Evolutionary conservation across 257 asterid genomes (phyloP).

Genomic region (Cordia subcordata): DNA sequence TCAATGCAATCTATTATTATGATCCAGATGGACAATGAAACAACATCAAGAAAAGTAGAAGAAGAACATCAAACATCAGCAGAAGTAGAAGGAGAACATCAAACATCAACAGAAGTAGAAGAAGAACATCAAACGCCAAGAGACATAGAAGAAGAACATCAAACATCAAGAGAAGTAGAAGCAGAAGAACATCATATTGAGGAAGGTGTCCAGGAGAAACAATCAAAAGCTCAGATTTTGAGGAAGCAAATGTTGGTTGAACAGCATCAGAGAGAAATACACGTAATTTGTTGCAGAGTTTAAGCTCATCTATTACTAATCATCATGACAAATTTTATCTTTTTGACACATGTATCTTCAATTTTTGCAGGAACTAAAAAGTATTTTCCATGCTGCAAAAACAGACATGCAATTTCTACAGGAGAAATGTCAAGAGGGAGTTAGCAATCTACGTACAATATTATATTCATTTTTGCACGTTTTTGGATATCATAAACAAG

Average conservation of each 20-base stretch:
- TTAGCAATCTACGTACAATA: constrained; percentile 52
- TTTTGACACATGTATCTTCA: constrained; percentile 12
- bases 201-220: constrained; percentile 17
- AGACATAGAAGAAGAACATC: constrained; percentile 16
- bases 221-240: constrained; percentile 13
- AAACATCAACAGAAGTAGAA: constrained; percentile 12
- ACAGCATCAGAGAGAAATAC: constrained; percentile 54
- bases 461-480: constrained; percentile 4
- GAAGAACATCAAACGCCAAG: constrained; percentile 16
- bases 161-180: constrained; percentile 12
- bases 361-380: constrained; percentile 45
- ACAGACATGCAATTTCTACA: constrained; percentile 53
- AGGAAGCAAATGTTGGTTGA: constrained; percentile 34
- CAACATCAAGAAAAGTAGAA: constrained; percentile 11
- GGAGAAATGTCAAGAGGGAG: constrained; percentile 63
- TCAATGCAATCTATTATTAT: constrained; percentile 12
- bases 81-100: constrained; percentile 19
- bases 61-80: constrained; percentile 10
- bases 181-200: constrained; percentile 9
- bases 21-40: constrained; percentile 22
- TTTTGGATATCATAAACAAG: constrained; percentile 1
- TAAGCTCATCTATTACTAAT: not conserved
- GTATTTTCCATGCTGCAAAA: constrained; percentile 53
- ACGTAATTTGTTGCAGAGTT: constrained; percentile 29
- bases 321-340: not conserved